Evolutionary conservation across 257 asterid genomes (phyloP), one percentile per base, ranked within the genome.

Genomic region (Plantago elongata): DNA sequence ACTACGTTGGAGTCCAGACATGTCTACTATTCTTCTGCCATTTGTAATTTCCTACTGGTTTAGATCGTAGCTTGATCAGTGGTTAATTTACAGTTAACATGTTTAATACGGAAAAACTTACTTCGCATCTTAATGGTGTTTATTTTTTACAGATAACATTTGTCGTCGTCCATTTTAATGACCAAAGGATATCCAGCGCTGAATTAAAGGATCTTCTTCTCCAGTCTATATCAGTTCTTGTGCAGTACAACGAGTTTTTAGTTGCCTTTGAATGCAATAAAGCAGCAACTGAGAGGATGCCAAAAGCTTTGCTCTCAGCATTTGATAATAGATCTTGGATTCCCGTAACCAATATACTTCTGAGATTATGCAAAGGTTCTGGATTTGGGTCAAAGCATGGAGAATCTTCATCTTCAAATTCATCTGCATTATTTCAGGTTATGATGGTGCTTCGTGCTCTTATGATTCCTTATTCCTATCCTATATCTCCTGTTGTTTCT

Each of bases 261-360:
- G 79, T 81, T 63, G 95, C 80, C 57, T 88, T 91, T 56, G 98
- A 91, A 79, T 87, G 82, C 84, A 91, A 91, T 67, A 81, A 86
- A 81, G 89, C 90, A 30, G 97, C 95, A 45, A 84, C 60, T 38
- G 74, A 64, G 42, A 74, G 68, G 69, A 75, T 88, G 94, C 98
- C 98, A 43, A 86, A 74, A 75, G 95, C 97, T 27, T 78, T 88
- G 61, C 77, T 91, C 60, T 78, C 92, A 61, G 87, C 97, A 45
- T 91, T 88, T 74, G 97, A 88, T 72, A 83, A 80, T 78, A 77
- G 98, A 77, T 88, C 97, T 34, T 91, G 98, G 97, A 86, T 91
- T 60, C 96, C 95, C 44, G 93, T 91, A 61, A 91, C 97, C 62
- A 88, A 83, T 74, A 86, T 91, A 65, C 78, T 91, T 65, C 79